Evolutionary conservation across 257 asterid species (phyloP).

Genomic region (Penstemon davidsonii): DNA sequence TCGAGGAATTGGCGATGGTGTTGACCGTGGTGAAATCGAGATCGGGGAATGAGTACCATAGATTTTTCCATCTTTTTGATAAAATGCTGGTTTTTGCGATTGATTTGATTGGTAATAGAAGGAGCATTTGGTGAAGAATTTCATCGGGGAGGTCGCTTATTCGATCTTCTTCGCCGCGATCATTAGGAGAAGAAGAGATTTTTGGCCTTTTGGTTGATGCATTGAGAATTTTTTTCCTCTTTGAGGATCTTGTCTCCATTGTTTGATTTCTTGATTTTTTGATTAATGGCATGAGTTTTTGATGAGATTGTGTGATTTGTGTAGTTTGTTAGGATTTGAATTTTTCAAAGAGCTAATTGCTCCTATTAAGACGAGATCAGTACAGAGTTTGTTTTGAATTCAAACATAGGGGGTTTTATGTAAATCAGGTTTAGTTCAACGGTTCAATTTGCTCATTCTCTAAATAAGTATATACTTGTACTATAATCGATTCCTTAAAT

Average conservation of each 20-base stretch:
- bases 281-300: not conserved
- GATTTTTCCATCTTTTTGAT: slow-evolving; percentile 59
- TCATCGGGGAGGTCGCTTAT: slow-evolving; percentile 81
- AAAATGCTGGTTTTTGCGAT: slow-evolving; percentile 61
- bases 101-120: slow-evolving; percentile 55
- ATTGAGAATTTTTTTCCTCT: slow-evolving; percentile 44
- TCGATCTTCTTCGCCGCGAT: slow-evolving; percentile 37
- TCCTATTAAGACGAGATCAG: slow-evolving; percentile 31
- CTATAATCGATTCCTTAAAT: too few species aligned
- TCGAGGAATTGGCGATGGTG: slow-evolving; percentile 12
- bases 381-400: slow-evolving; percentile 28
- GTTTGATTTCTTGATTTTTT: slow-evolving; percentile 17
- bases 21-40: slow-evolving; percentile 67
- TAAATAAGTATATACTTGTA: too few species aligned
- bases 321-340: slow-evolving; percentile 31
- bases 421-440: too few species aligned
- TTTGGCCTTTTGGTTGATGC: not conserved
- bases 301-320: slow-evolving; percentile 13
- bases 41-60: slow-evolving; percentile 77
- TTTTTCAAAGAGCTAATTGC: slow-evolving; percentile 28
- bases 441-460: too few species aligned
- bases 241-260: slow-evolving; percentile 87
- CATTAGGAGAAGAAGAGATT: not conserved
- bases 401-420: not conserved
- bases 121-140: slow-evolving; percentile 60